Conservation (phyloP, 225 moss, liverwort and hornwort genomes). For the Polytrichum formosum region DNA sequence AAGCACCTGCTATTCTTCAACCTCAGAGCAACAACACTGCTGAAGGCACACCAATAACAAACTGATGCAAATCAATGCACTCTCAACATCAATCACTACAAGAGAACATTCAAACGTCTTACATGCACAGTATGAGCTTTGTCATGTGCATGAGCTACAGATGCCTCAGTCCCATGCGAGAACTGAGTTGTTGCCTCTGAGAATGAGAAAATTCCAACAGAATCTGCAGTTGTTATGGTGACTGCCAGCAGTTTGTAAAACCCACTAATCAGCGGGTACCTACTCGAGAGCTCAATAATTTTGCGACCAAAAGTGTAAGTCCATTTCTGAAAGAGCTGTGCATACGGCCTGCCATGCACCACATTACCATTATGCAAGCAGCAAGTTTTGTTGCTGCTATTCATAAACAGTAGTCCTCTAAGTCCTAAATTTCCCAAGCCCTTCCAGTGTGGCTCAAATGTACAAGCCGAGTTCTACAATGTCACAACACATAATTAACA, state of each 20-base stretch:
- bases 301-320: too few relatives aligned
- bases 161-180: neutral
- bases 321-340: too few relatives aligned
- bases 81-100: too few relatives aligned
- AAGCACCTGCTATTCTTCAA: too few relatives aligned
- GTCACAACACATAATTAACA: too few relatives aligned
- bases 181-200: conserved; percentile 3
- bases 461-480: conserved; percentile 10
- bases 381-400: neutral
- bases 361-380: too few relatives aligned
- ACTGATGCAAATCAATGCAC: too few relatives aligned
- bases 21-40: too few relatives aligned
- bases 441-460: conserved; percentile 4
- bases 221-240: conserved; percentile 69
- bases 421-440: neutral
- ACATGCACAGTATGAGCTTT: neutral
- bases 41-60: too few relatives aligned
- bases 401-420: neutral
- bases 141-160: conserved; percentile 1
- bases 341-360: too few relatives aligned
- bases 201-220: conserved; percentile 49
- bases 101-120: neutral
- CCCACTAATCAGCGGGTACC: too few relatives aligned
- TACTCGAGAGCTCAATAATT: too few relatives aligned
- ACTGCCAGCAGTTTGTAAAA: conserved; percentile 83